Evolutionary conservation across 1,284 basidiomycete genomes (phyloP).

Genomic region (Volvariella volvacea): DNA sequence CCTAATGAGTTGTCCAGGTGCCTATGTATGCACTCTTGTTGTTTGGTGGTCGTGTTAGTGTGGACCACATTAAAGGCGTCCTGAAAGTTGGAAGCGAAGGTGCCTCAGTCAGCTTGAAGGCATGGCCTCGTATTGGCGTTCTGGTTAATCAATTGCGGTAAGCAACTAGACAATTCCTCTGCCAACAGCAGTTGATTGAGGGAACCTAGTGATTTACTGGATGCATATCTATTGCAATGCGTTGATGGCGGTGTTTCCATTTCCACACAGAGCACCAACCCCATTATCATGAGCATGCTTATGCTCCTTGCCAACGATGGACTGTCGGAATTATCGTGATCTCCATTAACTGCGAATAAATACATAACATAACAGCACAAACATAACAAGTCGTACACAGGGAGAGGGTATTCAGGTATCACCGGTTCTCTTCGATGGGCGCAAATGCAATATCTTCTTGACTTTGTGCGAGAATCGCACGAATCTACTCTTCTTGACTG

Average conservation of each 20-base stretch:
- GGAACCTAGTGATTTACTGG: constrained; percentile 51
- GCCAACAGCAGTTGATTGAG: background rate
- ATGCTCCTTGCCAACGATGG: constrained; percentile 63
- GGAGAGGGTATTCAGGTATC: too few relatives aligned
- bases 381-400: too few relatives aligned
- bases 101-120: constrained; percentile 59
- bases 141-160: constrained; percentile 86
- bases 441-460: too few relatives aligned
- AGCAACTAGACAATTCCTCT: constrained; percentile 7
- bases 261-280: constrained; percentile 32
- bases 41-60: constrained; percentile 76
- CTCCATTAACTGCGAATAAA: constrained; percentile 5
- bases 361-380: background rate
- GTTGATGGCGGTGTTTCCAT: constrained; percentile 49
- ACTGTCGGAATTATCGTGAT: constrained; percentile 17
- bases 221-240: constrained; percentile 58
- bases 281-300: constrained; percentile 65
- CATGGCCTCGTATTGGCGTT: constrained; percentile 85
- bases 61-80: constrained; percentile 76
- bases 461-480: too few relatives aligned
- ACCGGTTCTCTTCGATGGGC: too few relatives aligned
- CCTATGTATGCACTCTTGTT: constrained; percentile 81
- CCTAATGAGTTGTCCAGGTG: too few relatives aligned
- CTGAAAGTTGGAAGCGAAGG: constrained; percentile 56
- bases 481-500: too few relatives aligned